Evolutionary conservation across 2,329 filamentous ascomycete genomes (phyloP), one percentile per base, ranked within the genome.

Genomic region (Fusarium buharicum): DNA sequence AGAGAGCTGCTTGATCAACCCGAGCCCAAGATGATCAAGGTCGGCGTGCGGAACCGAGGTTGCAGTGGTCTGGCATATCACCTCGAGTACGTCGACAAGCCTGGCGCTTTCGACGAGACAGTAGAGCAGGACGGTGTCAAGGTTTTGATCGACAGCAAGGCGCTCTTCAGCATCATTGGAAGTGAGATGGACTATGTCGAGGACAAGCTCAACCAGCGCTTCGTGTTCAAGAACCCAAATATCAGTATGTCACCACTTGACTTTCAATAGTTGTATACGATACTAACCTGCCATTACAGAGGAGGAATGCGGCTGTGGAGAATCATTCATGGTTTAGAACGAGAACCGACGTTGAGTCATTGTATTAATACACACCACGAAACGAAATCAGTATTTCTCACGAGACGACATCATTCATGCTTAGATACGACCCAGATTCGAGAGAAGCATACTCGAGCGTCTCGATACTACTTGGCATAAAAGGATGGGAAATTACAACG

Each of bases 151-250:
- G 95, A 99, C 76, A 96, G 92, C 82, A 98, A 97, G 81, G 95
- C 95, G 37, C 80, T 99, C 45, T 93, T 99, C 75, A 98, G 94
- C 77, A 98, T 99, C 50, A 97, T 99, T 70, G 95, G 95, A 6
- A 97, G 91, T 73, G 94, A 98, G 79, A 99, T 99, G 95, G 95
- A 99, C 74, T 99, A 94, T 93, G 84, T 94, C 11, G 93, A 98
- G 78, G 95, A 98, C 71, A 97, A 96, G 80, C 79, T 99, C 64
- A 96, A 90, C 75, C 86, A 93, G 77, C 84, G 91, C 65, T 99
- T 99, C 76, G 88, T 97, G 46, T 99, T 99, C 79, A 89, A 87
- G 74, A 99, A 99, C 75, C 95, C 95, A 3, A 99, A 99, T 73
- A 98, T 98, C 74, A 99, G 93, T 97, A 81, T 86, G 93, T 88